phyloP scores from a whole-genome alignment of 805 yeast genomes.

The Lachancea thermotolerans region DNA sequence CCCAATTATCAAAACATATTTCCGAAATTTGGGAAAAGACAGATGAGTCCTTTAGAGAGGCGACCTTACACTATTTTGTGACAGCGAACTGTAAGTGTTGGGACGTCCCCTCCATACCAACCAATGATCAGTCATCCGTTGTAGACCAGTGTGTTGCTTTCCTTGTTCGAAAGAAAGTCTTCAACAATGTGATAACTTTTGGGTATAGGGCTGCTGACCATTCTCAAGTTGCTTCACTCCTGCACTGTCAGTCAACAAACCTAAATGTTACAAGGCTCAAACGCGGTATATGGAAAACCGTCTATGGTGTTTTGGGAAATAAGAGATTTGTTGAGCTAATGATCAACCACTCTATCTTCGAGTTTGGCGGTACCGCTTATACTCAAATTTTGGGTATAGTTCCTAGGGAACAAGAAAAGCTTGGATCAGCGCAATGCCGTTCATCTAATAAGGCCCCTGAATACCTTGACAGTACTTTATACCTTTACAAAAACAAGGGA shows the following conservation, averaged over 20 bases:
- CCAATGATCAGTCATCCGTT: conserved; percentile 26
- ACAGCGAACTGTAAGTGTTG: conserved; percentile 8
- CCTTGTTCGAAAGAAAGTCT: conserved; percentile 24
- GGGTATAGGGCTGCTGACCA: conserved; percentile 39
- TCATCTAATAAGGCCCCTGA: no score
- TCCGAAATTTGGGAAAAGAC: no score
- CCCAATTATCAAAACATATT: no score
- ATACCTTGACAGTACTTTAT: neutral
- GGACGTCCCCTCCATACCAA: conserved; percentile 6
- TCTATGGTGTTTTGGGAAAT: conserved; percentile 38
- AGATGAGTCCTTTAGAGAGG: neutral
- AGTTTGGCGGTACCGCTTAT: conserved; percentile 7
- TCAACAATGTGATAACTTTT: conserved; percentile 34
- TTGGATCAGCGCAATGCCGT: no score
- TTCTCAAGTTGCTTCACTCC: conserved; percentile 21
- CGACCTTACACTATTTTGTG: conserved; percentile 5
- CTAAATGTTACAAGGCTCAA: conserved; percentile 38
- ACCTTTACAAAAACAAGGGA: conserved; percentile 3
- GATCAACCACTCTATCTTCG: conserved; percentile 32
- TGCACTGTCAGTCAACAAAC: conserved; percentile 33
- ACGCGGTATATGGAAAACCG: conserved; percentile 36
- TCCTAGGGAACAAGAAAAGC: neutral
- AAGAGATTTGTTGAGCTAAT: conserved; percentile 36
- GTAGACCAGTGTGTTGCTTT: conserved; percentile 37
- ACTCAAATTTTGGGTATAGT: conserved; percentile 19